These are phyloP conservation scores for Trametes maxima DNA, from an alignment of 768 basidiomycete genomes.

Conservation along the genomic window DNA sequence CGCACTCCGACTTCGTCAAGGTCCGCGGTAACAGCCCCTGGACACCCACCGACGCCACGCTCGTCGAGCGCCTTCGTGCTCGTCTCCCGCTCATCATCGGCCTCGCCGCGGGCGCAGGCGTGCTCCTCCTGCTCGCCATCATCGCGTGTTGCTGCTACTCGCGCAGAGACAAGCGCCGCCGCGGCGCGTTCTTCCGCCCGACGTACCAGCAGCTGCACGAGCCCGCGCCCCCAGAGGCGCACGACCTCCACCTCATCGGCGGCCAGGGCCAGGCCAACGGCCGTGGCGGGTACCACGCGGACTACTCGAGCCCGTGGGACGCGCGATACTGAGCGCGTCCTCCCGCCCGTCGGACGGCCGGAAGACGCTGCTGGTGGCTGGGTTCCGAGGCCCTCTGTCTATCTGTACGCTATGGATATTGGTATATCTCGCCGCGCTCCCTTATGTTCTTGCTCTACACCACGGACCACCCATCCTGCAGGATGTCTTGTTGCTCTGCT, in stretches of 20 bases:
- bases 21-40: conserved; percentile 29
- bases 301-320: conserved; percentile 33
- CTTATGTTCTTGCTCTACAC: no score
- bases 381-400: no score
- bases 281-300: background rate
- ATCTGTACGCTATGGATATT: no score
- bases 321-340: conserved; percentile 22
- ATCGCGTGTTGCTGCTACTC: conserved; percentile 20
- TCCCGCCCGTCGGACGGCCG: no score
- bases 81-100: conserved; percentile 70
- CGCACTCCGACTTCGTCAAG: conserved; percentile 39
- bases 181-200: conserved; percentile 19
- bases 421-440: no score
- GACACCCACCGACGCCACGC: conserved; percentile 9
- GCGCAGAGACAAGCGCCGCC: conserved; percentile 4
- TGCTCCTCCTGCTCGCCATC: conserved; percentile 51
- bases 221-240: conserved; percentile 34
- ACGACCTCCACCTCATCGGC: conserved; percentile 31
- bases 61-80: conserved; percentile 63
- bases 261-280: background rate
- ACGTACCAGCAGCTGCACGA: conserved; percentile 36
- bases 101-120: conserved; percentile 64
- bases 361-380: no score
- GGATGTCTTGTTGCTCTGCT: no score
- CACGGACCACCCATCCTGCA: no score